Percentiles rank a stretch among this genome's conserved stretches.
These are phyloP conservation scores for Bolboschoenoplectus hybrid DNA, from an alignment of 202 grass and related monocot species.

Conservation along the genomic window DNA sequence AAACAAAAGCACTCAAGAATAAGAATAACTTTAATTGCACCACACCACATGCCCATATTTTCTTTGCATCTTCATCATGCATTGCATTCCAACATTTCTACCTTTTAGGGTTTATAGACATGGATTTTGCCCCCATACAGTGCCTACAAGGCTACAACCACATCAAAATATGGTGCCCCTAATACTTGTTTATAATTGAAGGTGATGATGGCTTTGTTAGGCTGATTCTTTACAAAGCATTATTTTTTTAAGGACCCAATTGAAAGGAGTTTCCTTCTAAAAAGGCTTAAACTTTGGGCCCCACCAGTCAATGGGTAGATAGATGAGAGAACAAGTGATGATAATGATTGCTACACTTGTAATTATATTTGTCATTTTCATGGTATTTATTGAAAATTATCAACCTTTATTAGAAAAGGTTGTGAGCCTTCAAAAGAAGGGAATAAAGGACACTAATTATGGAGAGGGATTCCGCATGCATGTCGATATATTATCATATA, in stretches of 20 bases:
- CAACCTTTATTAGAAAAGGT: slow-evolving; percentile 29
- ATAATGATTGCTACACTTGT: slow-evolving; percentile 36
- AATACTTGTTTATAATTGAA: slow-evolving; percentile 6
- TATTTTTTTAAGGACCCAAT: slow-evolving; percentile 17
- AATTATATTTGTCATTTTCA: slow-evolving; percentile 31
- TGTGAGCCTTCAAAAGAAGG: slow-evolving; percentile 24
- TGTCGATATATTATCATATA: neutral
- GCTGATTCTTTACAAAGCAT: neutral
- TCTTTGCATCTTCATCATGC: slow-evolving; percentile 17
- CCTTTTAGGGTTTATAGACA: neutral
- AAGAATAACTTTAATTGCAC: neutral
- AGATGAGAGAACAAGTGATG: neutral
- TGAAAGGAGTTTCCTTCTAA: slow-evolving; percentile 26
- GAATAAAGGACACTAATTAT: slow-evolving; percentile 41
- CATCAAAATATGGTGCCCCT: neutral
- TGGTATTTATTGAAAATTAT: neutral
- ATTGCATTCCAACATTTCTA: neutral
- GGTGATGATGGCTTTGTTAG: slow-evolving; percentile 18
- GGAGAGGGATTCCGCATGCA: slow-evolving; percentile 29
- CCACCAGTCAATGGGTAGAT: slow-evolving; percentile 35
- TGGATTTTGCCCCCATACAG: neutral
- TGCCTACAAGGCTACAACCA: neutral
- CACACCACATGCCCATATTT: neutral
- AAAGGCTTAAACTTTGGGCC: slow-evolving; percentile 14
- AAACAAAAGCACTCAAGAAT: neutral